Conservation (phyloP, 306 rosid species). For the Begonia masoniana region DNA sequence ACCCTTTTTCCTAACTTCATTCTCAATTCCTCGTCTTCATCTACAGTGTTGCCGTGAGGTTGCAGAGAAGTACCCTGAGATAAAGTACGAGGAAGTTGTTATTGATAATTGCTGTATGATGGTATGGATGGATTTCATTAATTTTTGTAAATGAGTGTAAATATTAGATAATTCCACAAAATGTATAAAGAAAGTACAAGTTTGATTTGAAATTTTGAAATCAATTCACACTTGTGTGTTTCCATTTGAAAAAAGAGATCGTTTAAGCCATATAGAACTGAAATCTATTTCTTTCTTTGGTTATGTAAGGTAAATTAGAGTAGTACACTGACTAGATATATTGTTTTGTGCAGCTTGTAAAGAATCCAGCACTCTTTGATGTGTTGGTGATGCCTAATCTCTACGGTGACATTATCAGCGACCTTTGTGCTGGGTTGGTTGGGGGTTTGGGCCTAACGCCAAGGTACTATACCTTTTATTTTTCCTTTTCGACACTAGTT, state of each 20-base stretch:
- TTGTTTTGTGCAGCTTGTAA: slow-evolving; percentile 68
- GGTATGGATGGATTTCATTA: slow-evolving; percentile 29
- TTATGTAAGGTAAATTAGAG: no score
- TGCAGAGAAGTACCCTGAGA: slow-evolving; percentile 95
- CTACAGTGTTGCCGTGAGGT: slow-evolving; percentile 96
- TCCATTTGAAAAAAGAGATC: no score
- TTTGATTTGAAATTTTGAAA: no score
- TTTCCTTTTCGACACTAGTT: background rate
- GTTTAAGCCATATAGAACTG: no score
- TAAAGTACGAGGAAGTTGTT: slow-evolving; percentile 87
- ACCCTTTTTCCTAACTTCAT: background rate
- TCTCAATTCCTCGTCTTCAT: slow-evolving; percentile 9
- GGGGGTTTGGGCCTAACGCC: slow-evolving; percentile 99
- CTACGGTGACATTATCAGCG: slow-evolving; percentile 96
- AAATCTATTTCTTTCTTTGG: no score
- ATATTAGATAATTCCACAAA: background rate
- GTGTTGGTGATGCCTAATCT: slow-evolving; percentile 99
- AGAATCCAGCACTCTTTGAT: slow-evolving; percentile 90
- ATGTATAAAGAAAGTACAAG: no score
- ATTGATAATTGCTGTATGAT: slow-evolving; percentile 99
- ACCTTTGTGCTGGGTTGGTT: slow-evolving; percentile 94
- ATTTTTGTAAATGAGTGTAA: background rate
- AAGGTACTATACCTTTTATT: slow-evolving; percentile 29
- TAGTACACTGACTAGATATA: background rate
- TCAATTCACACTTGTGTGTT: no score